Evolutionary conservation across 2,329 filamentous ascomycete species (phyloP), one percentile per base, ranked within the genome.

Genomic region (Leptographium flavum): DNA sequence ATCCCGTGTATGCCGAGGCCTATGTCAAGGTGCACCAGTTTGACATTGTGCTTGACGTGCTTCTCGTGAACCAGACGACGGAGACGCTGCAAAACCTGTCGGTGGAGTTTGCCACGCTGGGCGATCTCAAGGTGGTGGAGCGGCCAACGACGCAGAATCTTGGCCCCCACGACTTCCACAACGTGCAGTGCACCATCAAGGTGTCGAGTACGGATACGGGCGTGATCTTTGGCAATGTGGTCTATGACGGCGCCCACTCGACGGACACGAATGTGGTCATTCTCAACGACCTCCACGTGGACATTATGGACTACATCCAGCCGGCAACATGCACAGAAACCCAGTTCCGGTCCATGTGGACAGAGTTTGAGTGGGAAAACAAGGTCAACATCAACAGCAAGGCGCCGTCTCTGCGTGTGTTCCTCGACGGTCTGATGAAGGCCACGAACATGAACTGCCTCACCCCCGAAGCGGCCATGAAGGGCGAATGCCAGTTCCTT

Each of bases 371-470:
- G 62, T 98, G 92, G 92, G 92, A 98, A 72, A 98, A 98, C 70
- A 98, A 98, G 76, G 90, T 98, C 64, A 98, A 98, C 68, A 96
- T 98, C 68, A 95, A 95, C 67, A 93, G 86, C 52, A 96, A 95
- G 72, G 87, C 86, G 54, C 94, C 90, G 70, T 83, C 78, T 25
- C 71, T 98, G 49, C 79, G 90, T 42, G 87, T 93, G 19, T 98
- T 98, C 76, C 68, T 98, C 52, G 82, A 86, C 55, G 83, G 94
- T 61, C 70, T 98, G 49, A 96, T 96, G 92, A 87, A 87, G 50
- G 90, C 84, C 62, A 98, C 92, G 45, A 96, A 98, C 65, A 98
- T 98, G 92, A 92, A 81, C 62, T 98, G 92, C 63, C 68, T 98
- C 57, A 98, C 92, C 7, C 92, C 92, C 3, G 92, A 96, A 59